A percentile compares a stretch with the other conserved stretches of the same genome.
Conservation (phyloP, 2,329 filamentous ascomycete genomes). For the Exophiala oligosperma region DNA sequence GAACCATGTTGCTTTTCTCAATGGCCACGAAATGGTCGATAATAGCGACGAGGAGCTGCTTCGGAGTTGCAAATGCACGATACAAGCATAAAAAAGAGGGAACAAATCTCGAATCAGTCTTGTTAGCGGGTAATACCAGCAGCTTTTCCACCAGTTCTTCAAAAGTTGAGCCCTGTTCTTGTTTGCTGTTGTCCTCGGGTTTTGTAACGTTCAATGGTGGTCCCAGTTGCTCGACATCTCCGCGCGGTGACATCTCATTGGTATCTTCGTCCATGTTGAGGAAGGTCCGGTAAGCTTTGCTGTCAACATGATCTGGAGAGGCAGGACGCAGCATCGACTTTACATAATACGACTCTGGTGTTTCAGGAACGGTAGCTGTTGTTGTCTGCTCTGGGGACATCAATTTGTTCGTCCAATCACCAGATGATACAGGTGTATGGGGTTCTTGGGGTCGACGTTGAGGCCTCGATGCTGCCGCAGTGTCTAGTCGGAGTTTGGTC, state of each 20-base stretch:
- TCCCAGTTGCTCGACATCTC: conserved; percentile 7
- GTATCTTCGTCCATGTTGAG: conserved; percentile 32
- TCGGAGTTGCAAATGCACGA: conserved; percentile 85
- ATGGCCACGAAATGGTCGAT: conserved; percentile 64
- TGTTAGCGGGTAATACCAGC: conserved; percentile 76
- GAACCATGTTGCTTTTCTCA: conserved; percentile 69
- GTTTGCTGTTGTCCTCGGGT: conserved; percentile 33
- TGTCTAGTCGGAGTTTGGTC: conserved; percentile 26
- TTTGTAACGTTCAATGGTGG: conserved; percentile 10
- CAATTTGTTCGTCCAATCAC: conserved; percentile 19
- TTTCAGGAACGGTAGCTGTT: conserved; percentile 22
- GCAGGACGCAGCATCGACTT: conserved; percentile 25
- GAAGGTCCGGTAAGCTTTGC: conserved; percentile 28
- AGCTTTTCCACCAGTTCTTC: conserved; percentile 85
- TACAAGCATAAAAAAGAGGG: conserved; percentile 91
- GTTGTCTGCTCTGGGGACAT: conserved; percentile 10
- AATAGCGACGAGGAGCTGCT: conserved; percentile 74
- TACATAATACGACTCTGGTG: conserved; percentile 28
- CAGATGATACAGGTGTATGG: conserved; percentile 28
- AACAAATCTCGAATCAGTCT: conserved; percentile 83
- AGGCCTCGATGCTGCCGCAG: conserved; percentile 13
- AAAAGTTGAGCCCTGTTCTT: conserved; percentile 43
- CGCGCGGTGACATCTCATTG: conserved; percentile 17
- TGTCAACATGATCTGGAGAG: conserved; percentile 25
- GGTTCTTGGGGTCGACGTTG: conserved; percentile 20